Conservation (phyloP, 192 early-diverging fungal species). For the Spizellomyces punctatus region DNA sequence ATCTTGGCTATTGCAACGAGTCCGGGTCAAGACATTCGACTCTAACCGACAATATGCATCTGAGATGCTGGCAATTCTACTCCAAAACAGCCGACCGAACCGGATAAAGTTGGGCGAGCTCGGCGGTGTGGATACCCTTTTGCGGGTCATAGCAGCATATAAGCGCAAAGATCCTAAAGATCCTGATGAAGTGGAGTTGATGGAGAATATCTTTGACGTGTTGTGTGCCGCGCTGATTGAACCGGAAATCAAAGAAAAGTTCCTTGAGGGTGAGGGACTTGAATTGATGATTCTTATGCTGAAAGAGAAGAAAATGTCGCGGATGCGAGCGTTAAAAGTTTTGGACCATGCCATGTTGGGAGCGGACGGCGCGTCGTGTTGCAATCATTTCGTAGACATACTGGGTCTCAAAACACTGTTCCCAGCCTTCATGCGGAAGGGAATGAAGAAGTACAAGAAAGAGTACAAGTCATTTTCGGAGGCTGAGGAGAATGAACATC, state of each 20-base stretch:
- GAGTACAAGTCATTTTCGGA: conserved; percentile 77
- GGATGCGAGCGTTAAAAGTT: conserved; percentile 85
- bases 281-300: conserved; percentile 90
- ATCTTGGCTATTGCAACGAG: conserved; percentile 73
- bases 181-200: conserved; percentile 83
- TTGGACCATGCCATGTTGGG: conserved; percentile 66
- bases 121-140: conserved; percentile 68
- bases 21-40: conserved; percentile 68
- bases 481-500: conserved; percentile 85
- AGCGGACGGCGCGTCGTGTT: conserved; percentile 41
- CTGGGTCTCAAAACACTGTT: conserved; percentile 85
- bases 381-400: conserved; percentile 79
- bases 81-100: conserved; percentile 62
- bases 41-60: conserved; percentile 86
- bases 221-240: conserved; percentile 74
- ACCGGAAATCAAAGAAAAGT: conserved; percentile 67
- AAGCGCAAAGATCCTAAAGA: conserved; percentile 74
- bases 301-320: conserved; percentile 78
- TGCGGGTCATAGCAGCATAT: conserved; percentile 69
- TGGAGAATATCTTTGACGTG: conserved; percentile 90
- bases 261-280: conserved; percentile 84
- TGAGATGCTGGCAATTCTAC: conserved; percentile 82
- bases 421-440: conserved; percentile 82
- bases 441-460: conserved; percentile 76
- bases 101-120: conserved; percentile 35